Evolutionary conservation across 768 basidiomycete genomes (phyloP).

Genomic region (Tricholoma matsutake): DNA sequence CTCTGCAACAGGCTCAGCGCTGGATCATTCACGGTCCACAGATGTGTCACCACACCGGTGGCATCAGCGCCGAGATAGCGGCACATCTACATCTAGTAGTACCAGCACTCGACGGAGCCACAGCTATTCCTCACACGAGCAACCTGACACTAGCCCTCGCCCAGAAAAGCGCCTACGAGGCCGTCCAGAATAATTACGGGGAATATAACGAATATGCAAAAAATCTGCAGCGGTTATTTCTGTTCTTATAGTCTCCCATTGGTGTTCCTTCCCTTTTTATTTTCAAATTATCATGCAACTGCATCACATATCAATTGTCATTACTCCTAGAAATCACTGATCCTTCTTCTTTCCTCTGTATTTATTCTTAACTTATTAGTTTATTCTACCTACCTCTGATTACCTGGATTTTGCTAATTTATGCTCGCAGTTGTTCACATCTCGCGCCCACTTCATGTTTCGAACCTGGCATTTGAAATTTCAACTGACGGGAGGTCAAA

Average conservation of each 20-base stretch:
- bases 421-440: neutral
- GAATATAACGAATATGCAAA: neutral
- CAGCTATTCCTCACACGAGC: constrained; percentile 36
- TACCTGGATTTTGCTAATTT: neutral
- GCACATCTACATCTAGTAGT: constrained; percentile 39
- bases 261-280: constrained; percentile 9
- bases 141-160: constrained; percentile 21
- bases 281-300: constrained; percentile 8
- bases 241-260: neutral
- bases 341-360: neutral
- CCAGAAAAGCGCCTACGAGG: constrained; percentile 34
- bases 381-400: neutral
- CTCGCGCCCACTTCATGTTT: neutral
- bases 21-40: constrained; percentile 4
- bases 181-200: constrained; percentile 8
- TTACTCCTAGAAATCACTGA: neutral
- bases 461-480: neutral
- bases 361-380: neutral
- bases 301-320: neutral
- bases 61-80: constrained; percentile 36
- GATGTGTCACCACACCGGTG: constrained; percentile 17
- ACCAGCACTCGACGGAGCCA: constrained; percentile 38
- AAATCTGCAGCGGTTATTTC: neutral
- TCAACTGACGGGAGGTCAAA: neutral
- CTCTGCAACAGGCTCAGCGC: neutral